Conservation (phyloP, 345 rosid genomes). For the Citrus hindsii region DNA sequence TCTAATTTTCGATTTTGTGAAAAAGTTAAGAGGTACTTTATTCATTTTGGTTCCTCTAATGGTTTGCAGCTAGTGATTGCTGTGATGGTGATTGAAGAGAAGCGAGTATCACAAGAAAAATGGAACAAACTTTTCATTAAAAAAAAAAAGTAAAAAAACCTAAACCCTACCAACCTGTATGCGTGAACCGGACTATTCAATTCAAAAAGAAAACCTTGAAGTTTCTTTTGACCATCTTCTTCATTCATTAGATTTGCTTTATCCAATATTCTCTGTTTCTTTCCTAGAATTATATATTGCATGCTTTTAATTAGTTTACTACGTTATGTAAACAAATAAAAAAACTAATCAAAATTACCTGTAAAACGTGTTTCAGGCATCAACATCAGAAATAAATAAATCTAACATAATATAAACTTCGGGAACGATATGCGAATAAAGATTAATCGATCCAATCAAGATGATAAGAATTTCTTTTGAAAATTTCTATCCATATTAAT, state of each 20-base stretch:
- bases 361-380: constrained; percentile 5
- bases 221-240: neutral
- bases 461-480: neutral
- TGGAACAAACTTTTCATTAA: neutral
- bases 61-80: neutral
- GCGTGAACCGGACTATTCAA: neutral
- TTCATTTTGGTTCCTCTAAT: neutral
- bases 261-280: neutral
- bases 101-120: too few species aligned
- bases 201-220: neutral
- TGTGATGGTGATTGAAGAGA: neutral
- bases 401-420: neutral
- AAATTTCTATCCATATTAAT: neutral
- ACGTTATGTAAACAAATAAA: neutral
- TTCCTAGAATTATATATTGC: neutral
- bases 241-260: neutral
- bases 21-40: too few species aligned
- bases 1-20: too few species aligned
- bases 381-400: neutral
- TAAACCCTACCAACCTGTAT: neutral
- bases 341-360: neutral
- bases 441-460: neutral
- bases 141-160: neutral
- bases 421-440: neutral
- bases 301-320: neutral